Evolutionary conservation across 2,329 filamentous ascomycete species (phyloP).

Genomic region (Aureobasidium sp.): DNA sequence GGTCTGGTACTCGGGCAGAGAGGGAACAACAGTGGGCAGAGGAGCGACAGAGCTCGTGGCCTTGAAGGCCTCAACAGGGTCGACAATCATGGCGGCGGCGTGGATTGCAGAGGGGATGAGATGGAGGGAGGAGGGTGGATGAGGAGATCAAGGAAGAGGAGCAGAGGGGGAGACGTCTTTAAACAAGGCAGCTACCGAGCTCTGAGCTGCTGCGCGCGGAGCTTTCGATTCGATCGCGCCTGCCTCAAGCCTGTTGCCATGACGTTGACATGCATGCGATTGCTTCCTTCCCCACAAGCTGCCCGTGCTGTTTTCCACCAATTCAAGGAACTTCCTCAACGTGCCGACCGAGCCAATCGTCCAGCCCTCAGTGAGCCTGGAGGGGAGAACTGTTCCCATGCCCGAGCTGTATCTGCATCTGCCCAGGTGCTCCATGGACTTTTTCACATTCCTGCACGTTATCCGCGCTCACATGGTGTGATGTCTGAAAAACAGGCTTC

Average conservation of each 20-base stretch:
- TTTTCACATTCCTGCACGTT: background rate
- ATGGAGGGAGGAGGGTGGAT: background rate
- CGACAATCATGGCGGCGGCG: conserved; percentile 38
- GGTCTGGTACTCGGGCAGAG: conserved; percentile 36
- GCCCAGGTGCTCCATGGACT: background rate
- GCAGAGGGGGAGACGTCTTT: conserved; percentile 5
- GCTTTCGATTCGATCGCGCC: conserved; percentile 12
- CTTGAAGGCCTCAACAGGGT: conserved; percentile 37
- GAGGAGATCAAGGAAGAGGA: background rate
- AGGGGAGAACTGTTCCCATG: background rate
- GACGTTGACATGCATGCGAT: conserved; percentile 3
- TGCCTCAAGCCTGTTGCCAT: background rate
- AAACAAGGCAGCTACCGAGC: conserved; percentile 11
- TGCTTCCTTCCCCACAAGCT: conserved; percentile 12
- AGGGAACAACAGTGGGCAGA: conserved; percentile 39
- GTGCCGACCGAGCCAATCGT: conserved; percentile 2
- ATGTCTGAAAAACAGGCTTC: conserved; percentile 10
- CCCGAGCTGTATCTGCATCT: background rate
- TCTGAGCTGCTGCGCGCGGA: conserved; percentile 6
- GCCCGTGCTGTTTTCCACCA: conserved; percentile 4
- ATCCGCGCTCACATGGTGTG: no score
- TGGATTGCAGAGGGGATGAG: conserved; percentile 10
- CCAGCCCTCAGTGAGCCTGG: background rate
- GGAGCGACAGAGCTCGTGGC: conserved; percentile 21
- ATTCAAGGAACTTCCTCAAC: background rate